A percentile compares a stretch with the other conserved stretches of the same genome.
Evolutionary conservation across 1,139 yeast genomes (phyloP).

Genomic region (Pneumocystis carinii): DNA sequence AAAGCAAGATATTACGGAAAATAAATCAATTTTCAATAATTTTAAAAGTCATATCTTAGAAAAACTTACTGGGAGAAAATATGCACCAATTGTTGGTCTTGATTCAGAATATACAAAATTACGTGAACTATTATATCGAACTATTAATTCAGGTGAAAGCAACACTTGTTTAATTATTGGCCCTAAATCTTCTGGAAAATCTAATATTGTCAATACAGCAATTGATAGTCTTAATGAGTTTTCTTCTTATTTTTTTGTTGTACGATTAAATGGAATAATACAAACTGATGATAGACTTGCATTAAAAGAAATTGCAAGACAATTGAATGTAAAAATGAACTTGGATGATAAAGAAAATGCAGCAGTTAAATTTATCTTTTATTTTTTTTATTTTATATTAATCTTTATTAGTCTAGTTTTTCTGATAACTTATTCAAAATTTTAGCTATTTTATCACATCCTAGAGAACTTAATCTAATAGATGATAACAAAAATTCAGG

Average conservation of each 20-base stretch:
- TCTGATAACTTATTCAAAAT: constrained; percentile 41
- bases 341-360: not conserved
- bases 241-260: constrained; percentile 36
- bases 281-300: constrained; percentile 70
- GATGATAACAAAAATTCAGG: constrained; percentile 24
- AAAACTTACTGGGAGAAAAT: constrained; percentile 11
- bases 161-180: constrained; percentile 72
- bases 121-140: constrained; percentile 43
- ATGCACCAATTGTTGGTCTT: constrained; percentile 19
- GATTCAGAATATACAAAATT: constrained; percentile 30
- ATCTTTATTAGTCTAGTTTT: constrained; percentile 30
- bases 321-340: constrained; percentile 40
- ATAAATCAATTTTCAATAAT: not conserved
- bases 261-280: constrained; percentile 52
- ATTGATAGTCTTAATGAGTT: constrained; percentile 33
- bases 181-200: constrained; percentile 65
- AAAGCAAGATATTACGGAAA: not conserved
- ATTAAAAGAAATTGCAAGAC: constrained; percentile 70
- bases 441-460: constrained; percentile 32
- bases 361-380: not conserved
- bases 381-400: not conserved
- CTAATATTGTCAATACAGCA: constrained; percentile 46
- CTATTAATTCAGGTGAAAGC: constrained; percentile 58
- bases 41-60: constrained; percentile 12
- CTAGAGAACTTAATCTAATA: constrained; percentile 16